Conservation (phyloP, 2,329 filamentous ascomycete genomes). For the Neophaeococcomyces aloes region DNA sequence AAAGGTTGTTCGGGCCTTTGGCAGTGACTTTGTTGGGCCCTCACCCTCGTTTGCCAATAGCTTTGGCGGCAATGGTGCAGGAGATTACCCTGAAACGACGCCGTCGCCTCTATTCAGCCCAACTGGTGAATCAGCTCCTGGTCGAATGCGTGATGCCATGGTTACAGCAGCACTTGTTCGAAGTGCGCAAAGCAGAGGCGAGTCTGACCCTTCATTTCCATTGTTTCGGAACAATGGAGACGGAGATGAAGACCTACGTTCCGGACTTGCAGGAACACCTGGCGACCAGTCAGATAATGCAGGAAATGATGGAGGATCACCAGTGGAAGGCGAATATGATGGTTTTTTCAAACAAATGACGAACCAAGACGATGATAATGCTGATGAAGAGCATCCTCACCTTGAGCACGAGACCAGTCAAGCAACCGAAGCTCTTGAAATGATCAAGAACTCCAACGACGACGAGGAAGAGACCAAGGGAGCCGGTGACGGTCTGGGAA, state of each 20-base stretch:
- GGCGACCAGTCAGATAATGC: slow-evolving; percentile 27
- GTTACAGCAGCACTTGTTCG: slow-evolving; percentile 11
- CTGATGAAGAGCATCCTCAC: slow-evolving; percentile 13
- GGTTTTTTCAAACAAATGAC: slow-evolving; percentile 39
- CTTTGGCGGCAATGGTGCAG: slow-evolving; percentile 27
- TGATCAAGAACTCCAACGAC: slow-evolving; percentile 19
- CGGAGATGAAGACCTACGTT: slow-evolving; percentile 20
- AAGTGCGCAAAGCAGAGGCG: slow-evolving; percentile 3
- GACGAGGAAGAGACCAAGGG: slow-evolving; percentile 20
- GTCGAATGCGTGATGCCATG: slow-evolving; percentile 17
- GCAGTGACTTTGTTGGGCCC: slow-evolving; percentile 19
- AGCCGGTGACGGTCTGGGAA: slow-evolving; percentile 4
- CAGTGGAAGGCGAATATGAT: slow-evolving; percentile 22
- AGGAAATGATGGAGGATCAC: slow-evolving; percentile 25
- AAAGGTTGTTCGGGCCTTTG: slow-evolving; percentile 23
- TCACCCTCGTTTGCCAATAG: slow-evolving; percentile 21
- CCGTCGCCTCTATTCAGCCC: slow-evolving; percentile 35
- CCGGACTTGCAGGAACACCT: slow-evolving; percentile 24
- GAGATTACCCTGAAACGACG: slow-evolving; percentile 31
- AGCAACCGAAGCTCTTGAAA: slow-evolving; percentile 37
- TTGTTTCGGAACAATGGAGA: slow-evolving; percentile 20
- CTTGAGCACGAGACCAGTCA: slow-evolving; percentile 33
- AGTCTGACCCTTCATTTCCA: slow-evolving; percentile 27
- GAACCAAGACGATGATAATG: slow-evolving; percentile 33
- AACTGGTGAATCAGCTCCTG: slow-evolving; percentile 20